These are phyloP conservation scores for Stagonosporopsis vannaccii DNA, from an alignment of 2,329 filamentous ascomycete genomes.

Conservation along the genomic window DNA sequence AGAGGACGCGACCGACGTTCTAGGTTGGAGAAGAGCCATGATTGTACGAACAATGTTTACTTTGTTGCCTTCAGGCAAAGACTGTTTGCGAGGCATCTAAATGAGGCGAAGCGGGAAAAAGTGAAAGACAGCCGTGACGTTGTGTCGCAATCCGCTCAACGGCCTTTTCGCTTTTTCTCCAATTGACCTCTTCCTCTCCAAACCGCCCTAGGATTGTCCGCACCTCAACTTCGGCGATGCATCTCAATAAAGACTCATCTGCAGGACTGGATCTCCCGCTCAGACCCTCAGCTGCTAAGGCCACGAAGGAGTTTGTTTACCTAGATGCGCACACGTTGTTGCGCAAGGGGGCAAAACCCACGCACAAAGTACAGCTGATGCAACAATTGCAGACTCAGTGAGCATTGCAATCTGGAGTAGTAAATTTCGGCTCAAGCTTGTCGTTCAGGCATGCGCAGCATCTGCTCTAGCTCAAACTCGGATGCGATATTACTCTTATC, in stretches of 20 bases:
- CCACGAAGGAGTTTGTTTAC: neutral
- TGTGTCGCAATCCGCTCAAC: neutral
- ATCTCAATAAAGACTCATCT: neutral
- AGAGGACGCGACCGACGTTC: conserved; percentile 59
- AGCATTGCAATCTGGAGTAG: neutral
- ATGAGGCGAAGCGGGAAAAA: neutral
- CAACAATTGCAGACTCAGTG: neutral
- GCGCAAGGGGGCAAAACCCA: neutral
- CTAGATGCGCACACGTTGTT: neutral
- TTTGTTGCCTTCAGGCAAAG: neutral
- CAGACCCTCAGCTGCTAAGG: neutral
- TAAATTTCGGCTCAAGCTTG: neutral
- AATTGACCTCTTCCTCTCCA: neutral
- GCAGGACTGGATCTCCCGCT: neutral
- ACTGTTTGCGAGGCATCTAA: neutral
- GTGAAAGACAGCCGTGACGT: neutral
- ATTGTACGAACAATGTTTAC: conserved; percentile 23
- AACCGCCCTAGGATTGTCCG: neutral
- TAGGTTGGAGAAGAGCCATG: conserved; percentile 18
- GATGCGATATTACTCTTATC: neutral
- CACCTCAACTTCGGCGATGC: neutral
- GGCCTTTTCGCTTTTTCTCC: neutral
- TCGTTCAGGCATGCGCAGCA: neutral
- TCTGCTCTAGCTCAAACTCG: neutral
- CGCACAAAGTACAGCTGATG: neutral